These are phyloP conservation scores for Xenoacremonium recifei DNA, from an alignment of 2,329 filamentous ascomycete species.

Conservation along the genomic window DNA sequence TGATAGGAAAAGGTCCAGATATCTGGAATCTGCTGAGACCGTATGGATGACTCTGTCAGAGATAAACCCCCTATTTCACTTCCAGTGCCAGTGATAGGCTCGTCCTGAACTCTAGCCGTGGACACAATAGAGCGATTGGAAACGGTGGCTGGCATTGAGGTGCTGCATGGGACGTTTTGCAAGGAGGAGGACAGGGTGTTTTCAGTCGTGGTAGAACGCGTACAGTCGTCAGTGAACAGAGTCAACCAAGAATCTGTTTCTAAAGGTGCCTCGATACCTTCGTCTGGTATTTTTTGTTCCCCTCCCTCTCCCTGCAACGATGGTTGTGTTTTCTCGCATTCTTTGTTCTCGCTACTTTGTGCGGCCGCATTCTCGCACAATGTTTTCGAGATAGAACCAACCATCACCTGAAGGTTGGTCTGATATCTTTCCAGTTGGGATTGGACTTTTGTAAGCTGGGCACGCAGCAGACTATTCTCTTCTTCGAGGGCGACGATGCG, in stretches of 20 bases:
- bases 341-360: background rate
- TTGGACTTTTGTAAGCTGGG: conserved; percentile 29
- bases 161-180: background rate
- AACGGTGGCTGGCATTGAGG: background rate
- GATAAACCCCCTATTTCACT: too few species aligned
- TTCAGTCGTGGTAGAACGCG: too few species aligned
- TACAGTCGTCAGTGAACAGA: too few species aligned
- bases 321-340: background rate
- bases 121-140: background rate
- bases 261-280: background rate
- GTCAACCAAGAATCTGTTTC: too few species aligned
- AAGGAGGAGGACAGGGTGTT: background rate
- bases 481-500: conserved; percentile 20
- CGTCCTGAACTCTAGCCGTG: background rate
- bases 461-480: conserved; percentile 25
- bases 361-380: conserved; percentile 16
- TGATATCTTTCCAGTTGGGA: conserved; percentile 22
- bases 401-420: conserved; percentile 23
- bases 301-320: background rate
- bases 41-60: too few species aligned
- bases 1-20: conserved; percentile 32
- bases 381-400: conserved; percentile 21
- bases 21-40: conserved; percentile 26
- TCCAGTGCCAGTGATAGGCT: background rate
- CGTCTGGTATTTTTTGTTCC: background rate